Evolutionary conservation across 163 green algal species (phyloP), one percentile per base, ranked within the genome.

Genomic region (Chlorella variabilis): DNA sequence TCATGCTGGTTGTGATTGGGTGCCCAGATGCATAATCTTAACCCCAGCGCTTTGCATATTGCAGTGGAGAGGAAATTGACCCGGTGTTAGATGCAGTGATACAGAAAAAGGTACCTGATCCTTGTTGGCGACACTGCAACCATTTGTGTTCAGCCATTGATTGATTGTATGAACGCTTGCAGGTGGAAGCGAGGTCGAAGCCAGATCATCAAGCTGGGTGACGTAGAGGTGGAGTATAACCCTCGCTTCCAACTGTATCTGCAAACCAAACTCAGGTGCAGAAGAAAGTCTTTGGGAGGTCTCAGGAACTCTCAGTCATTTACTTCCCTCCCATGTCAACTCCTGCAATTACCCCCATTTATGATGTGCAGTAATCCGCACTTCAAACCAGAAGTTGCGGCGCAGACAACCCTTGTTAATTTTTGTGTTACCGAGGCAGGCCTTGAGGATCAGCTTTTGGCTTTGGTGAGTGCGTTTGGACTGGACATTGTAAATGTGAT

Each of bases 361-460:
- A n/a, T n/a, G 45, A 15, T 11, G 11, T 29, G 34, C 25, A 80
- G 73, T 77, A 98, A 97, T 87, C 95, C 95, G 8, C 95, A 98
- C 89, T 98, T 96, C 92, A 93, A 93, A 84, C 95, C 95, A 34
- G 95, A 98, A 86, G 94, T 98, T 36, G 87, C 89, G 17, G 95
- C 95, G 18, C 93, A 94, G 85, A 96, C 92, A 25, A 98, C 95
- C 3, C 75, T 98, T 29, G 89, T 98, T 45, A 98, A 98, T 87
- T 98, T 98, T 90, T 95, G 91, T 71, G 95, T 98, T 7, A 98
- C 96, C 21, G 91, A 96, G 89, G 94, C 94, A 83, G 93, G 90
- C 1, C 74, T 95, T 54, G 88, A 94, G 85, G 91, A 96, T 70
- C 91, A 95, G 85, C 88, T 98, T 81, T 86, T 98, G 62, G 94